phyloP scores from a whole-genome alignment of 2,329 filamentous ascomycete species.

The Sporothrix phasma region DNA sequence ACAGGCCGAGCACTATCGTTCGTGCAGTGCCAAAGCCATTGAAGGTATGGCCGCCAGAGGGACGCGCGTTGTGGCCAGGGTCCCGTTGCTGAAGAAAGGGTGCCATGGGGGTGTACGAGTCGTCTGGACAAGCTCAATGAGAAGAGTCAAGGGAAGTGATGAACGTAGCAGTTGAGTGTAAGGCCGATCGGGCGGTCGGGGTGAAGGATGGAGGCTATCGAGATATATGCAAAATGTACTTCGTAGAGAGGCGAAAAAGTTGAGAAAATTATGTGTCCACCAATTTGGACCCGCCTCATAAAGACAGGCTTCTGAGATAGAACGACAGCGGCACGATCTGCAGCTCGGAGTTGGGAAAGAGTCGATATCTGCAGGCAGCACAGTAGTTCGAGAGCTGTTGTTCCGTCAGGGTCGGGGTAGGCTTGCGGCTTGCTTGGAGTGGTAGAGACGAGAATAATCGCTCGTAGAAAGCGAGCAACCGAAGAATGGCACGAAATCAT shows the following conservation, averaged over 20 bases:
- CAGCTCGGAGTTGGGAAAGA: not conserved
- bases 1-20: constrained; percentile 41
- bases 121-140: not conserved
- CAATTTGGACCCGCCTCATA: not conserved
- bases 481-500: not conserved
- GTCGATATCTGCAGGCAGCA: not conserved
- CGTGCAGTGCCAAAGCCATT: constrained; percentile 31
- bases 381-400: not conserved
- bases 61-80: constrained; percentile 1
- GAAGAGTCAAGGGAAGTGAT: not conserved
- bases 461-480: not conserved
- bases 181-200: not conserved
- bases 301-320: not conserved
- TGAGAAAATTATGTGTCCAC: not conserved
- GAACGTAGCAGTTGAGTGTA: not conserved
- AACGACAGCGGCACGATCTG: not conserved
- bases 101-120: constrained; percentile 9
- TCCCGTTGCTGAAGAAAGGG: not conserved
- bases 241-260: not conserved
- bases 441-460: not conserved
- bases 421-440: not conserved
- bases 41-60: not conserved
- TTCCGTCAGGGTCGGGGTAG: not conserved
- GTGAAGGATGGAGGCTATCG: not conserved
- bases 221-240: not conserved